Evolutionary conservation across 306 rosid genomes (phyloP), one percentile per base, ranked within the genome.

Genomic region (Lablab purpureus): DNA sequence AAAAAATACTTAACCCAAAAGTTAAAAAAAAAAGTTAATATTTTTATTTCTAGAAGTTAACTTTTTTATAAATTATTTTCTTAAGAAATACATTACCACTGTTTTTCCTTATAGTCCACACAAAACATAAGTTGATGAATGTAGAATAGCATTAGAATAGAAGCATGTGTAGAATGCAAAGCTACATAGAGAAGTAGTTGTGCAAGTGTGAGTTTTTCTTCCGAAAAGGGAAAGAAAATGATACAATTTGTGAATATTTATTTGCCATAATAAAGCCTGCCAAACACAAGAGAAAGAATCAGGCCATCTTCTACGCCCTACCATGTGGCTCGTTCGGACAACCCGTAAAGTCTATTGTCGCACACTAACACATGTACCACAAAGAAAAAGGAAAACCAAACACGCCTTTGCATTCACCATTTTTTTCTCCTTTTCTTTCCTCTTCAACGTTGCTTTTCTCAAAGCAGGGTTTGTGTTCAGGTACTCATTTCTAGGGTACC

Each of bases 281-380:
- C 30, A 60, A 22, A 59, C 62, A 71, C 65, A 34, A 41, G 23
- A 10, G 46, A 62, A 49, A 62, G 58, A 79, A 49, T 71, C 52
- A 32, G 62, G 41, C 65, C 27, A 71, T 62, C 36, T 71, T 52
- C 49, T 6, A 62, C 34, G 13, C 68, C 65, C 70, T 54, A 66
- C 62, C 80, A 81, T 68, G 81, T 67, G 77, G 46, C 45, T 65
- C 25, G 45, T 51, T 64, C 49, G 49, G 79, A 77, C 77, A 80
- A 69, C 82, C 69, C 65, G 4, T 77, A 63, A 81, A 84, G 71
- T 59, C 14, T 52, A 3, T 50, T 37, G 78, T 56, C 41, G 8
- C 84, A 64, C 18, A 58, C 80, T 51, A 52, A 14, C 54, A 30
- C 9, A 43, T 46, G 32, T 22, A 27, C 15, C n/a, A 46, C 6